These are phyloP conservation scores for Talaromyces stipitatus DNA, from an alignment of 495 filamentous ascomycete species.

Conservation along the genomic window DNA sequence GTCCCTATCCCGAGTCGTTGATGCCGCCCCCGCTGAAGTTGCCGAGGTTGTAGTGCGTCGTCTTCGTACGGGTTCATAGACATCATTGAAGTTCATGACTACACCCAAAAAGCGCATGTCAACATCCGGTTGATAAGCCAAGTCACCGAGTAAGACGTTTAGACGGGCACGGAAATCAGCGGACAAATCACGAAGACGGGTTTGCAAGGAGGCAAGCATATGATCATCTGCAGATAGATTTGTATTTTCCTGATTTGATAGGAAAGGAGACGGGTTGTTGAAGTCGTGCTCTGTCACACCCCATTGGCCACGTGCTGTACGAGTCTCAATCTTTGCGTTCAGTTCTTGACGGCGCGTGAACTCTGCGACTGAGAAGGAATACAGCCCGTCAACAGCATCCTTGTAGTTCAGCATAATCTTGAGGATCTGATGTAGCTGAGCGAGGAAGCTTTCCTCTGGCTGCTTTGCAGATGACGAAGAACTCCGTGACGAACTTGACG, in stretches of 20 bases:
- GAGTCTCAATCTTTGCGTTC: conserved; percentile 61
- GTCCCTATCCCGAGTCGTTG: not conserved
- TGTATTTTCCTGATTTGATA: conserved; percentile 2
- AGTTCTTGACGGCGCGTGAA: conserved; percentile 86
- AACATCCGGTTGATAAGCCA: conserved; percentile 87
- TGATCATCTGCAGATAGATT: conserved; percentile 43
- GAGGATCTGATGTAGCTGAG: conserved; percentile 84
- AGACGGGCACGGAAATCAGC: conserved; percentile 66
- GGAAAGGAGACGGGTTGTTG: conserved; percentile 8
- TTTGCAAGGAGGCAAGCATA: conserved; percentile 68
- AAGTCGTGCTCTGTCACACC: conserved; percentile 52
- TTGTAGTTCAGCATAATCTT: conserved; percentile 92
- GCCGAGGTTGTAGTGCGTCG: conserved; percentile 26
- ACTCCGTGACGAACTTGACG: conserved; percentile 26
- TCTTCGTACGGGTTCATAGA: conserved; percentile 68
- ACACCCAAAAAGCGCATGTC: conserved; percentile 94
- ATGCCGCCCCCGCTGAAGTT: conserved; percentile 11
- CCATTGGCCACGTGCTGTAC: conserved; percentile 54
- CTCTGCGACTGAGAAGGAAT: conserved; percentile 87
- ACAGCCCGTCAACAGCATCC: conserved; percentile 88
- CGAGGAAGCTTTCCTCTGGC: conserved; percentile 77
- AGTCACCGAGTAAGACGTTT: conserved; percentile 76
- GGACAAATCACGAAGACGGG: conserved; percentile 61
- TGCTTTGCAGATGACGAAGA: conserved; percentile 36
- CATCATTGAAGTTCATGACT: conserved; percentile 98